Evolutionary conservation across 768 basidiomycete species (phyloP).

Genomic region (Suillus subalutaceus): DNA sequence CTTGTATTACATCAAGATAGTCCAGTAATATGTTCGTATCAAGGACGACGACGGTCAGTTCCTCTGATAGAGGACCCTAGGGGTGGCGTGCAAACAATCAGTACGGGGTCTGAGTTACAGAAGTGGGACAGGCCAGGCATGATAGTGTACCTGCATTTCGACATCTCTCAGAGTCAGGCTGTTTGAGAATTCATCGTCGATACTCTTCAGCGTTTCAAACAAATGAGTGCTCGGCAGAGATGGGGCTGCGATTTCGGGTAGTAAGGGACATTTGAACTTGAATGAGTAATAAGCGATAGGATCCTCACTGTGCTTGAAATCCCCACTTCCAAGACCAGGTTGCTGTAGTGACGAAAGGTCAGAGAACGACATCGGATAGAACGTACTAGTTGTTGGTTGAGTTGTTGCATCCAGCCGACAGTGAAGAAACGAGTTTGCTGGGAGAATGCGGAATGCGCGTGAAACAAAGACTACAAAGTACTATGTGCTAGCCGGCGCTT

Average conservation of each 20-base stretch:
- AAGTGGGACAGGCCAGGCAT: neutral
- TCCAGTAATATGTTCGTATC: constrained; percentile 83
- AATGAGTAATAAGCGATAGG: neutral
- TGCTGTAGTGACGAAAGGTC: neutral
- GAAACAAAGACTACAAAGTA: neutral
- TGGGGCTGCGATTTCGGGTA: constrained; percentile 1
- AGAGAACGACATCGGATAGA: constrained; percentile 9
- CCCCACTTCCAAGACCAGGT: neutral
- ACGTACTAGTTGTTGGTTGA: constrained; percentile 14
- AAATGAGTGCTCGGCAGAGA: constrained; percentile 14
- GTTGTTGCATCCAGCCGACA: neutral
- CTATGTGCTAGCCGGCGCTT: neutral
- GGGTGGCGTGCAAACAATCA: neutral
- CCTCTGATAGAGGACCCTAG: constrained; percentile 47
- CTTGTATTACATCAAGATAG: constrained; percentile 62
- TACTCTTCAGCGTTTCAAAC: constrained; percentile 48
- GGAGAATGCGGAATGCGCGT: neutral
- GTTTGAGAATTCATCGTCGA: constrained; percentile 55
- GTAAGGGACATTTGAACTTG: neutral
- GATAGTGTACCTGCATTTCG: constrained; percentile 66
- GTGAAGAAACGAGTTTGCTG: neutral
- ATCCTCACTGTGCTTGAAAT: constrained; percentile 6
- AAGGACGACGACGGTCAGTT: constrained; percentile 55
- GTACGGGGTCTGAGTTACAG: neutral
- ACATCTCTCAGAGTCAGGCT: constrained; percentile 48